Percentiles rank a stretch among this genome's conserved stretches.
These are phyloP conservation scores for Purshia tridentata DNA, from an alignment of 306 rosid species.

Conservation along the genomic window DNA sequence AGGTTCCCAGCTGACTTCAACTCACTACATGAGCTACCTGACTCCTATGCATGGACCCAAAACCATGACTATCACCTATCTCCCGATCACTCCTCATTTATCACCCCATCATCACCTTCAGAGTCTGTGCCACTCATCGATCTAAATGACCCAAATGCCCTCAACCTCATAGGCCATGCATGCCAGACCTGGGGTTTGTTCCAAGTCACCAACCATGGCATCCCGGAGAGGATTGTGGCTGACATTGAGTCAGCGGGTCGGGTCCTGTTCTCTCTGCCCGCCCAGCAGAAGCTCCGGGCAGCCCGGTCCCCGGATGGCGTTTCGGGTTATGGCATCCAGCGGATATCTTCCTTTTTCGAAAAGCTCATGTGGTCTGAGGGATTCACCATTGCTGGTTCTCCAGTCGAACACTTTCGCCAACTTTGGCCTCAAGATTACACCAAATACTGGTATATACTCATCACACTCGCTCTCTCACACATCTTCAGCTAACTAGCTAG, in stretches of 20 bases:
- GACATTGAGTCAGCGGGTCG: conserved; percentile 43
- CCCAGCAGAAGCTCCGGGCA: conserved; percentile 59
- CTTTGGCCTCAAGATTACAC: conserved; percentile 83
- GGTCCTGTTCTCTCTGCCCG: conserved; percentile 63
- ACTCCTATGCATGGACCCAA: conserved; percentile 67
- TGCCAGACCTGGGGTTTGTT: conserved; percentile 86
- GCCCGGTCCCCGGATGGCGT: conserved; percentile 69
- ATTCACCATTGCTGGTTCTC: conserved; percentile 77
- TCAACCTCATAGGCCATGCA: conserved; percentile 56
- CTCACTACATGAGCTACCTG: conserved; percentile 67
- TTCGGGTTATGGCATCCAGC: conserved; percentile 77
- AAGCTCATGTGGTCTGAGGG: conserved; percentile 99
- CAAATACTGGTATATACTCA: conserved; percentile 52
- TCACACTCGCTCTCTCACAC: conserved; percentile 13
- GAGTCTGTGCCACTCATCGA: conserved; percentile 56
- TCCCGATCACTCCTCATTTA: no score
- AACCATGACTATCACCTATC: conserved; percentile 22
- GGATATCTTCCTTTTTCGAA: conserved; percentile 85
- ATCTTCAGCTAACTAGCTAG: no score
- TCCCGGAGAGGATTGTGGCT: conserved; percentile 43
- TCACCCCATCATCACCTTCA: background rate
- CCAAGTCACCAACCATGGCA: conserved; percentile 69
- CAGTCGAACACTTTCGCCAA: conserved; percentile 62
- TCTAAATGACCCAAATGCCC: conserved; percentile 61
- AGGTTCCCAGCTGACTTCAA: conserved; percentile 64